Percentiles rank a stretch among this genome's conserved stretches.
Conservation (phyloP, 352 stramenopile species). For the Globisporangium irregulare region DNA sequence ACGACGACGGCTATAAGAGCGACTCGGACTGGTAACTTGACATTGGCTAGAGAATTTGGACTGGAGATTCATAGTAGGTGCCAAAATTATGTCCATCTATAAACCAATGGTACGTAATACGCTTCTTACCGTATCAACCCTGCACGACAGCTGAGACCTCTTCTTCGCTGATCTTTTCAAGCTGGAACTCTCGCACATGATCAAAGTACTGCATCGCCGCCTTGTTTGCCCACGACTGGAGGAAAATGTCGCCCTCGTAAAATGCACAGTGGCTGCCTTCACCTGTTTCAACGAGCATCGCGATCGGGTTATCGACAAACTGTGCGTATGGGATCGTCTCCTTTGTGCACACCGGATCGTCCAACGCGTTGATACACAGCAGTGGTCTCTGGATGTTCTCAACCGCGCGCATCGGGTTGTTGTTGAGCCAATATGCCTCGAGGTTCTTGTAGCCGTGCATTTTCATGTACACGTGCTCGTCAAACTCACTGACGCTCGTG, state of each 20-base stretch:
- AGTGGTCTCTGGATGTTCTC: slow-evolving; percentile 52
- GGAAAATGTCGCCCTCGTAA: slow-evolving; percentile 52
- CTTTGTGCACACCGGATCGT: slow-evolving; percentile 76
- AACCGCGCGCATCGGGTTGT: slow-evolving; percentile 74
- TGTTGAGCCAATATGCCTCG: slow-evolving; percentile 63
- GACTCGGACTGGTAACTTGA: slow-evolving; percentile 22
- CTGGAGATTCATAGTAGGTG: not conserved
- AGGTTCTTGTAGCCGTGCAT: slow-evolving; percentile 72
- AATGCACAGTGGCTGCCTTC: slow-evolving; percentile 78
- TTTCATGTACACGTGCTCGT: slow-evolving; percentile 76
- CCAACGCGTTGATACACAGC: slow-evolving; percentile 72
- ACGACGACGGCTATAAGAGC: slow-evolving; percentile 40
- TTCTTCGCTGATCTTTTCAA: not conserved
- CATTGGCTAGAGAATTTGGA: not conserved
- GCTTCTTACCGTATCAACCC: slow-evolving; percentile 1
- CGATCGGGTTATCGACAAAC: slow-evolving; percentile 45
- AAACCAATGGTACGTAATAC: not conserved
- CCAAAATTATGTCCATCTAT: slow-evolving; percentile 1
- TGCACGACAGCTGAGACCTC: not conserved
- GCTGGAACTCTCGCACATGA: slow-evolving; percentile 43
- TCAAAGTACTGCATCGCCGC: slow-evolving; percentile 64
- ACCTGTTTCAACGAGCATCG: slow-evolving; percentile 53
- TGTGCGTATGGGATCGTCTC: slow-evolving; percentile 65
- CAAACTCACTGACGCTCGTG: slow-evolving; percentile 63
- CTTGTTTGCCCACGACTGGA: slow-evolving; percentile 67